A percentile compares a stretch with the other conserved stretches of the same genome.
These are phyloP conservation scores for Tolypocladium paradoxum DNA, from an alignment of 2,329 filamentous ascomycete species.

Conservation along the genomic window DNA sequence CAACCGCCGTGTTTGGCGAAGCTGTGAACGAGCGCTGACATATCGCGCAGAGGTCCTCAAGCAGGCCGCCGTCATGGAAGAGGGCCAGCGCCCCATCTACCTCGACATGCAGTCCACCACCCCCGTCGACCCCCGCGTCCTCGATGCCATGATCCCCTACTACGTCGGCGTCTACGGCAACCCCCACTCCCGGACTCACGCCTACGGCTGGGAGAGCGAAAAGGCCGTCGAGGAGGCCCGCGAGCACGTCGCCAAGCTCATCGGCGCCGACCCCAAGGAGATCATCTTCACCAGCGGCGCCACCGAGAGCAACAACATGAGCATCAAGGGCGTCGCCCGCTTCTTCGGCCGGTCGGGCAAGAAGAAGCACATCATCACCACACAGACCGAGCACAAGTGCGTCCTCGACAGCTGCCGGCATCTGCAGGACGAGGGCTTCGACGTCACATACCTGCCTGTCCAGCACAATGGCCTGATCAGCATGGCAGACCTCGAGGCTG, in stretches of 20 bases:
- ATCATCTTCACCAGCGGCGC: conserved; percentile 98
- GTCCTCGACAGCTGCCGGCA: conserved; percentile 95
- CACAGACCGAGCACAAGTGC: conserved; percentile 97
- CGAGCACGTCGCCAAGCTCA: conserved; percentile 70
- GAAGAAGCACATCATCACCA: conserved; percentile 98
- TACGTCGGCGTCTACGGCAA: conserved; percentile 93
- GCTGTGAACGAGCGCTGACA: conserved; percentile 1
- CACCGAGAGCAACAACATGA: conserved; percentile 99
- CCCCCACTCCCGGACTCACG: conserved; percentile 92
- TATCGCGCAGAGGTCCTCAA: conserved; percentile 59
- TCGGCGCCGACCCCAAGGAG: conserved; percentile 92
- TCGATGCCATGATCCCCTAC: conserved; percentile 94
- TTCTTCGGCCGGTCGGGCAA: conserved; percentile 90
- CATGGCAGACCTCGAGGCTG: conserved; percentile 73
- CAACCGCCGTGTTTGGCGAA: not conserved
- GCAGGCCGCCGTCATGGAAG: conserved; percentile 85
- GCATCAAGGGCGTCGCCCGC: conserved; percentile 91
- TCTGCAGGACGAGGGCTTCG: conserved; percentile 92
- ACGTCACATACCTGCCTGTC: conserved; percentile 94
- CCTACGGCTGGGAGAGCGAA: conserved; percentile 97
- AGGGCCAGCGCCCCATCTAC: conserved; percentile 89
- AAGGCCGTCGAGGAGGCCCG: conserved; percentile 84
- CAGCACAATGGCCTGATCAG: conserved; percentile 75
- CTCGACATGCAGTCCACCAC: conserved; percentile 98
- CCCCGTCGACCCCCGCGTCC: conserved; percentile 83